Conservation (phyloP, 805 yeast species). For the Metschnikowia lachancei region DNA sequence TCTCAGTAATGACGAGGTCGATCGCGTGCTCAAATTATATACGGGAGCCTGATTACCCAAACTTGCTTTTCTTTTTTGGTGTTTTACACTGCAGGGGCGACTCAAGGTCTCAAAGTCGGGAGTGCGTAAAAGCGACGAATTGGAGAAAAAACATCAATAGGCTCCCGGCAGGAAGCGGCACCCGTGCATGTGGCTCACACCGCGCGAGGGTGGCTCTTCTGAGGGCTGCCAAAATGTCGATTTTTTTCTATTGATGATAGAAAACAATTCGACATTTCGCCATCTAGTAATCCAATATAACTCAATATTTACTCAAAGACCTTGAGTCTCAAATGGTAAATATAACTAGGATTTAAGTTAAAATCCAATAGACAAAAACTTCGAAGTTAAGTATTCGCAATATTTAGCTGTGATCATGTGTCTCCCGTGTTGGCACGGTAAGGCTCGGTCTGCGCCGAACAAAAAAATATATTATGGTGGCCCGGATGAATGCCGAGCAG, state of each 20-base stretch:
- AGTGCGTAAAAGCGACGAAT: background rate
- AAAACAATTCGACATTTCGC: too few relatives aligned
- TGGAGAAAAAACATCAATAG: background rate
- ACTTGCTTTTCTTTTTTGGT: constrained; percentile 5
- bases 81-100: constrained; percentile 6
- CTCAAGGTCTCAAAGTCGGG: background rate
- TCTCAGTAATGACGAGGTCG: background rate
- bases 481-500: too few relatives aligned
- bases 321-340: too few relatives aligned
- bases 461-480: background rate
- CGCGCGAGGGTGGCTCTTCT: too few relatives aligned
- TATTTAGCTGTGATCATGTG: too few relatives aligned
- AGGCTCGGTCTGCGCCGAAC: background rate
- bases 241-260: too few relatives aligned
- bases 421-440: background rate
- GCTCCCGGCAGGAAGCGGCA: background rate
- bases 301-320: too few relatives aligned
- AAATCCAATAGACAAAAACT: too few relatives aligned
- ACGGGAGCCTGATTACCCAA: background rate
- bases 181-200: background rate
- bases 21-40: background rate
- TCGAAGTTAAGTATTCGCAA: too few relatives aligned
- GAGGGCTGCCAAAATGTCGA: too few relatives aligned
- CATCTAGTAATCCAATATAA: too few relatives aligned
- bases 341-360: too few relatives aligned